These are phyloP conservation scores for Phytopythium delawarense DNA, from an alignment of 352 stramenopile genomes.

Conservation along the genomic window DNA sequence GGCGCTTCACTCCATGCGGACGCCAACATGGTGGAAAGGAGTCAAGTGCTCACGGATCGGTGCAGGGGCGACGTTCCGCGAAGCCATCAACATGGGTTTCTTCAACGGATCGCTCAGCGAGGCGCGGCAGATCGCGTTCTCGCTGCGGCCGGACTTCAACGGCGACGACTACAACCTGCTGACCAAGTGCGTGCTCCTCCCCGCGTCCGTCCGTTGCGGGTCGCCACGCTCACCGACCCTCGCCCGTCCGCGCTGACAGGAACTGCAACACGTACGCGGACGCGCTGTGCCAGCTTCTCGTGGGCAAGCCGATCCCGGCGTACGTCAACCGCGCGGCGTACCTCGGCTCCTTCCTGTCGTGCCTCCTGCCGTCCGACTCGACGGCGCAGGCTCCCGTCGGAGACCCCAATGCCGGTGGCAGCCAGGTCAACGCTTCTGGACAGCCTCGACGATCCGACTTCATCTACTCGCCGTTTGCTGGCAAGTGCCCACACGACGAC, in stretches of 20 bases:
- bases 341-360: slow-evolving; percentile 88
- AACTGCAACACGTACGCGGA: slow-evolving; percentile 96
- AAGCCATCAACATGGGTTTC: slow-evolving; percentile 85
- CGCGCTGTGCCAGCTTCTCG: slow-evolving; percentile 74
- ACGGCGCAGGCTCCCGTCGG: slow-evolving; percentile 61
- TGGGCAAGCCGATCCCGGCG: slow-evolving; percentile 75
- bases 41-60: background rate
- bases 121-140: slow-evolving; percentile 75
- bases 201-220: background rate
- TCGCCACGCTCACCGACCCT: background rate
- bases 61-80: slow-evolving; percentile 85
- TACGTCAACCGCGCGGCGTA: slow-evolving; percentile 94
- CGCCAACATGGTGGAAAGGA: background rate
- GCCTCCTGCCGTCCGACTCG: slow-evolving; percentile 57
- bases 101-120: slow-evolving; percentile 87
- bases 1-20: background rate
- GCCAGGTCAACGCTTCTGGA: background rate
- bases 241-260: slow-evolving; percentile 7
- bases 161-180: slow-evolving; percentile 90
- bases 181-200: slow-evolving; percentile 43
- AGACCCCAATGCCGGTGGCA: slow-evolving; percentile 17
- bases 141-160: slow-evolving; percentile 84
- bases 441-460: slow-evolving; percentile 26
- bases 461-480: slow-evolving; percentile 60
- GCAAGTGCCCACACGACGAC: slow-evolving; percentile 15